A percentile compares a stretch with the other conserved stretches of the same genome.
Evolutionary conservation across 1,284 basidiomycete genomes (phyloP).

Genomic region (Cryptococcus sp.): DNA sequence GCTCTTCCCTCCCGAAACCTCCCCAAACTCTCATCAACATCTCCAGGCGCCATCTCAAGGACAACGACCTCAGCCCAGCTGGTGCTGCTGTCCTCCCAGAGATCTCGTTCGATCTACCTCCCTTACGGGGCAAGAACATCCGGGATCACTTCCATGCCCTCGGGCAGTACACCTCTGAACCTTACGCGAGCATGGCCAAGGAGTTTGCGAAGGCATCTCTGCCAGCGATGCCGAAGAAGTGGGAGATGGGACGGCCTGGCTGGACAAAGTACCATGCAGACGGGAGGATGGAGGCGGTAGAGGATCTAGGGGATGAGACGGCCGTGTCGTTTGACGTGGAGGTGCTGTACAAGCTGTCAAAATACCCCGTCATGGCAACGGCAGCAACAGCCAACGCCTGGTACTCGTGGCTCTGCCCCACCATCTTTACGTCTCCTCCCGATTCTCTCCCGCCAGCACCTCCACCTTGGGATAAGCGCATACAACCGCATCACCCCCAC

Average conservation of each 20-base stretch:
- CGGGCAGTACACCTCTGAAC: conserved; percentile 68
- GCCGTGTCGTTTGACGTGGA: conserved; percentile 88
- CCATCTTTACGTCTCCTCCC: conserved; percentile 62
- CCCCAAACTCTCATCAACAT: conserved; percentile 65
- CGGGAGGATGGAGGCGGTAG: conserved; percentile 32
- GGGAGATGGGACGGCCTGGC: conserved; percentile 69
- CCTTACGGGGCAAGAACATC: conserved; percentile 75
- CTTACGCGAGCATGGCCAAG: conserved; percentile 74
- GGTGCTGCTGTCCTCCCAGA: conserved; percentile 77
- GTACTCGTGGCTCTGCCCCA: conserved; percentile 96
- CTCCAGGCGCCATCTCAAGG: conserved; percentile 70
- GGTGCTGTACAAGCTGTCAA: conserved; percentile 77
- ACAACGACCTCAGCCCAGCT: conserved; percentile 73
- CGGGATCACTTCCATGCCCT: conserved; percentile 87
- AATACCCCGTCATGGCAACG: conserved; percentile 84
- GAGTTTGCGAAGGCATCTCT: conserved; percentile 59
- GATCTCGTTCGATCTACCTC: conserved; percentile 75
- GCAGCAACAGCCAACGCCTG: conserved; percentile 79
- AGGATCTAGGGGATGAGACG: conserved; percentile 61
- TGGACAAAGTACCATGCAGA: conserved; percentile 79
- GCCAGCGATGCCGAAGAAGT: conserved; percentile 63
- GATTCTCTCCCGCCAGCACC: conserved; percentile 1
- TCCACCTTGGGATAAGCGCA: conserved; percentile 32
- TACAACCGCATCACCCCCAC: conserved; percentile 25
- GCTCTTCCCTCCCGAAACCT: conserved; percentile 63